Conservation (phyloP, 164 flowering plant species). For the Berberis thunbergii region DNA sequence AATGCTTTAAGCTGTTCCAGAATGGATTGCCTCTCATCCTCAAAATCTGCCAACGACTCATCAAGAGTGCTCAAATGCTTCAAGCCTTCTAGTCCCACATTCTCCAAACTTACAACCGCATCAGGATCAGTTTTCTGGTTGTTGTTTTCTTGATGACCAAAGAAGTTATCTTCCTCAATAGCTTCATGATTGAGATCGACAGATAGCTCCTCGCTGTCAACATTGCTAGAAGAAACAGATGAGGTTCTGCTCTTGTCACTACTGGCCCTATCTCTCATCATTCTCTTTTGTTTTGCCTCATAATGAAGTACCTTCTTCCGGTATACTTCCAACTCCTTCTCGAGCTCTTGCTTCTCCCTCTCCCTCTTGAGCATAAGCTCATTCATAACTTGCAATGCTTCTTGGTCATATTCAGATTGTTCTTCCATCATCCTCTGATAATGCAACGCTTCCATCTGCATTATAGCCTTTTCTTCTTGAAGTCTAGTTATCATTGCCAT, state of each 20-base stretch:
- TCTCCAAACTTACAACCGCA: constrained; percentile 50
- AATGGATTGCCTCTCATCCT: constrained; percentile 72
- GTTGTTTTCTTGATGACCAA: constrained; percentile 24
- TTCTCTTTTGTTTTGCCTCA: constrained; percentile 41
- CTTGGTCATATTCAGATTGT: constrained; percentile 85
- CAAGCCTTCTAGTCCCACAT: constrained; percentile 9
- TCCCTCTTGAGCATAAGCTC: constrained; percentile 84
- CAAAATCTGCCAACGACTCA: constrained; percentile 60
- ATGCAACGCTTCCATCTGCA: constrained; percentile 92
- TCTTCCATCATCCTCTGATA: constrained; percentile 98
- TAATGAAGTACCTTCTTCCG: constrained; percentile 42
- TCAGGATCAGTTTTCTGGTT: constrained; percentile 41
- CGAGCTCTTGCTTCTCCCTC: constrained; percentile 71
- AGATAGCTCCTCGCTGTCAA: constrained; percentile 61
- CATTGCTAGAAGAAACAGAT: constrained; percentile 51
- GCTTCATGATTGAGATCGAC: constrained; percentile 51
- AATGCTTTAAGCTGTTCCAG: constrained; percentile 71
- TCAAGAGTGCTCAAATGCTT: constrained; percentile 25
- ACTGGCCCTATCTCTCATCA: constrained; percentile 32
- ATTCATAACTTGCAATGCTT: constrained; percentile 73
- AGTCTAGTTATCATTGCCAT: constrained; percentile 97
- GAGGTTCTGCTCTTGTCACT: constrained; percentile 37
- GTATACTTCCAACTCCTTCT: constrained; percentile 49
- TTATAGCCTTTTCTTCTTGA: constrained; percentile 88
- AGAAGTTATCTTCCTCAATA: constrained; percentile 29